Evolutionary conservation across 1,284 basidiomycete genomes (phyloP).

Genomic region (Cronartium quercuum): DNA sequence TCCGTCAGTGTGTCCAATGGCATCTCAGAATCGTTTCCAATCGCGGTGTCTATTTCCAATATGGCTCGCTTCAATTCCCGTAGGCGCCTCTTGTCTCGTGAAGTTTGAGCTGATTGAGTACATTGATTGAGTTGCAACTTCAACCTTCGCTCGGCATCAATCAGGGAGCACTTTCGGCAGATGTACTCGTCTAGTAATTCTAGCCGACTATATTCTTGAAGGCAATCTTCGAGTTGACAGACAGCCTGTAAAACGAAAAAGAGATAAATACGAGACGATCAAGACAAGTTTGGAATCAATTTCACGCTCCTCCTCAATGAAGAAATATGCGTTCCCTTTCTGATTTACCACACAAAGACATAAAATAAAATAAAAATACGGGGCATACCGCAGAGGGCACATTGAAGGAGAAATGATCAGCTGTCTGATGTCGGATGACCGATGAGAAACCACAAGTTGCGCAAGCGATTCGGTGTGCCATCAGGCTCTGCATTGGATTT

Average conservation of each 20-base stretch:
- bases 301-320: no score
- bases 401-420: slow-evolving; percentile 72
- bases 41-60: not conserved
- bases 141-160: slow-evolving; percentile 58
- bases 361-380: no score
- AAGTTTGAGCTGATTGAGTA: not conserved
- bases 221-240: slow-evolving; percentile 60
- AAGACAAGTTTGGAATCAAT: no score
- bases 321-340: no score
- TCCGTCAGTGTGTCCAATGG: not conserved
- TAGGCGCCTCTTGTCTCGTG: not conserved
- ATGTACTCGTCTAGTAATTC: slow-evolving; percentile 72
- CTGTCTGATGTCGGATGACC: slow-evolving; percentile 76
- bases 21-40: not conserved
- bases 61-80: not conserved
- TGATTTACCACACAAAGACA: no score
- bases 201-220: slow-evolving; percentile 70
- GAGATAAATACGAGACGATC: not conserved
- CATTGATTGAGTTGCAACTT: not conserved
- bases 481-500: slow-evolving; percentile 64
- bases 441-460: slow-evolving; percentile 76
- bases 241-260: not conserved
- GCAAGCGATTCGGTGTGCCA: slow-evolving; percentile 73
- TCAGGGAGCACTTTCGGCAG: slow-evolving; percentile 71
- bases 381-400: slow-evolving; percentile 56